Evolutionary conservation across 805 yeast genomes (phyloP), one percentile per base, ranked within the genome.

Genomic region (Pichia membranifaciens): DNA sequence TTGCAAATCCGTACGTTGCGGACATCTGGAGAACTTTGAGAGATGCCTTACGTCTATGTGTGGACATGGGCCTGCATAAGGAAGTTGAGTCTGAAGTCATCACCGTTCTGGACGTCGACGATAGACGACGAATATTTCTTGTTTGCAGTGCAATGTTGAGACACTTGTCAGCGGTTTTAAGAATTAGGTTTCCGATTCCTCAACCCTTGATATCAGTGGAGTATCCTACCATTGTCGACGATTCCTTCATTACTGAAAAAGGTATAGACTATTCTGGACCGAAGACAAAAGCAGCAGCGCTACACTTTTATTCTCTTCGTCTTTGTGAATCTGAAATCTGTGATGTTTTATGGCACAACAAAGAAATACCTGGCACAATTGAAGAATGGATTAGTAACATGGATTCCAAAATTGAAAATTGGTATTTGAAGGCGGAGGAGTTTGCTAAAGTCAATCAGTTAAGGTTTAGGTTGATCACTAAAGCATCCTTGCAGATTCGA

Each of bases 1-100:
- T 51, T 42, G 48, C 46, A 10, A 51, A 51, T 32, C 54, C 54
- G 5, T 51, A 35, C 39, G 54, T 53, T n/a, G 54, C 49, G n/a
- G 46, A 51, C 33, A 23, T 51, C 16, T 43, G 41, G 45, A 18
- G 37, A 17, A 38, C 45, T 13, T 28, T 51, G 18, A 43, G 51
- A n/a, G 51, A 42, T n/a, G 41, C 54, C 2, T 17, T 50, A 2
- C 18, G 51, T n/a, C 17, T 51, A 32, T 46, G 51, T 21, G n/a
- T 51, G 13, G 54, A 50, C 29, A 29, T 51, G 29, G 54, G 3
- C 31, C n/a, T 50, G 21, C 54, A 51, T 39, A 45, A 41, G 21
- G 54, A 51, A 25, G 38, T 46, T n/a, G 29, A 32, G 21, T 22
- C 40, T n/a, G 54, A 51, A 29, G 29, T 41, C 8, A 36, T 51